A percentile compares a stretch with the other conserved stretches of the same genome.
These are phyloP conservation scores for Fusarium paranaense DNA, from an alignment of 2,329 filamentous ascomycete genomes.

Conservation along the genomic window DNA sequence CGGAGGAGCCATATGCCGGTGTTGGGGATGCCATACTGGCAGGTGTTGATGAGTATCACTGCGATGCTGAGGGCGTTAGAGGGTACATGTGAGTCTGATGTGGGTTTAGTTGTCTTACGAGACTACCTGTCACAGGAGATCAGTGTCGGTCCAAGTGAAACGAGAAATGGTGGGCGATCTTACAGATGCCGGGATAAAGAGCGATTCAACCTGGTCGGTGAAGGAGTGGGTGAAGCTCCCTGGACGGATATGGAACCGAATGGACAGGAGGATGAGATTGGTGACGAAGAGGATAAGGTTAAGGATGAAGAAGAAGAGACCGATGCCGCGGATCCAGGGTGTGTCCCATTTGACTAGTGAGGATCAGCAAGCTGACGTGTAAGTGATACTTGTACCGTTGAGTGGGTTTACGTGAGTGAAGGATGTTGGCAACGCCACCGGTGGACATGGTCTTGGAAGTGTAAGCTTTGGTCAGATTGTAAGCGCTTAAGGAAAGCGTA, in stretches of 20 bases:
- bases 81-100: background rate
- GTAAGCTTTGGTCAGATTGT: conserved; percentile 3
- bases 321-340: conserved; percentile 68
- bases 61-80: conserved; percentile 65
- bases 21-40: conserved; percentile 77
- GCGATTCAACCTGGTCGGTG: conserved; percentile 79
- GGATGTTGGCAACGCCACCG: conserved; percentile 67
- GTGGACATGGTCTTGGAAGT: conserved; percentile 58
- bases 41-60: conserved; percentile 82
- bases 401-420: conserved; percentile 51
- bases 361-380: background rate
- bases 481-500: background rate
- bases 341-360: conserved; percentile 49
- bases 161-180: background rate
- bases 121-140: conserved; percentile 51
- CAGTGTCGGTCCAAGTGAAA: conserved; percentile 9
- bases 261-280: conserved; percentile 72
- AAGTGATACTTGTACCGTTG: background rate
- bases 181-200: conserved; percentile 79
- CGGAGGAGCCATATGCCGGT: conserved; percentile 71
- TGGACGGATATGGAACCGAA: conserved; percentile 77
- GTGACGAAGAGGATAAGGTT: conserved; percentile 72
- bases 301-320: conserved; percentile 70
- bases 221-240: conserved; percentile 79
- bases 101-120: conserved; percentile 50